A percentile compares a stretch with the other conserved stretches of the same genome.
Evolutionary conservation across 345 rosid species (phyloP).

Genomic region (Arabidopsis suecica): DNA sequence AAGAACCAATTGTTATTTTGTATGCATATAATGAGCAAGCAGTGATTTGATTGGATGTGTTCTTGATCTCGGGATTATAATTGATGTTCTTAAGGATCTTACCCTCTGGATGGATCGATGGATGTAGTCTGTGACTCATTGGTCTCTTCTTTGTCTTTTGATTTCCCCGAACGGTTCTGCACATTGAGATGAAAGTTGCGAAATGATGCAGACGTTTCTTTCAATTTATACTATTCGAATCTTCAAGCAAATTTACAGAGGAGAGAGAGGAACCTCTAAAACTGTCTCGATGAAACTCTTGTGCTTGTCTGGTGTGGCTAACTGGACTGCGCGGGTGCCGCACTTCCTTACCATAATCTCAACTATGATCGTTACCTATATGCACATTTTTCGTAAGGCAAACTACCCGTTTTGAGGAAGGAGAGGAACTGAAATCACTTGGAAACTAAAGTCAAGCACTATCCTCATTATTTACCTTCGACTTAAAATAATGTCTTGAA

Average conservation of each 20-base stretch:
- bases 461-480: constrained; percentile 56
- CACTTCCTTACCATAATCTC: constrained; percentile 90
- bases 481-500: constrained; percentile 87
- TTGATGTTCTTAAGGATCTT: constrained; percentile 24
- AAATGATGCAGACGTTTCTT: not conserved
- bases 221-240: constrained; percentile 5
- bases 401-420: constrained; percentile 7
- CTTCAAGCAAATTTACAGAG: not conserved
- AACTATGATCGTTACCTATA: constrained; percentile 80
- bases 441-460: constrained; percentile 7
- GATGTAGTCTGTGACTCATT: constrained; percentile 34
- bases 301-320: constrained; percentile 73
- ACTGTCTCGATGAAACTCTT: constrained; percentile 73
- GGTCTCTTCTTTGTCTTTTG: constrained; percentile 57
- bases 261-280: constrained; percentile 57
- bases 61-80: not conserved
- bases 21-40: constrained; percentile 11
- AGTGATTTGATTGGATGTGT: constrained; percentile 4
- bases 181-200: constrained; percentile 27
- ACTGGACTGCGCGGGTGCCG: constrained; percentile 70
- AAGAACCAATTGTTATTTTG: not conserved
- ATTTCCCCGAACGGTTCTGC: constrained; percentile 74
- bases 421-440: constrained; percentile 15
- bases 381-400: constrained; percentile 12
- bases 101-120: constrained; percentile 38